Conservation (phyloP, 305 asterid species). For the Fraxinus latifolia region DNA sequence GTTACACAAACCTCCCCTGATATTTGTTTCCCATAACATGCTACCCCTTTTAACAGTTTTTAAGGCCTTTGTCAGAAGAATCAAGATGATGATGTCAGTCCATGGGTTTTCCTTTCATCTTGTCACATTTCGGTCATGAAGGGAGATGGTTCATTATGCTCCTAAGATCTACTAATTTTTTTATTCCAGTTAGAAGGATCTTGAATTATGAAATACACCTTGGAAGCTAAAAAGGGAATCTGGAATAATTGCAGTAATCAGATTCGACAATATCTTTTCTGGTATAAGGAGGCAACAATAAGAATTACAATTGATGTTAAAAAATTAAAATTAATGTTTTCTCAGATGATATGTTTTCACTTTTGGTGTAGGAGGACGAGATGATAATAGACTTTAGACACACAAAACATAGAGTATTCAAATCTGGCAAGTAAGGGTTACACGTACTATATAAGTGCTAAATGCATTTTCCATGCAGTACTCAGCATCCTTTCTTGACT, state of each 20-base stretch:
- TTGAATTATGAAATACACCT: neutral
- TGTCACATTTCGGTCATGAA: neutral
- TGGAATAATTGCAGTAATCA: neutral
- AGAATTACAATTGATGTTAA: neutral
- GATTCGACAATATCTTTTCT: neutral
- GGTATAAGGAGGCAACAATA: neutral
- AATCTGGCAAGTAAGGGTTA: constrained; percentile 24
- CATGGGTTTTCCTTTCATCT: neutral
- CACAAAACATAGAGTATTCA: neutral
- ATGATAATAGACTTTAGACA: constrained; percentile 18
- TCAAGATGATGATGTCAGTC: neutral
- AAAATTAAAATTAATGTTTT: neutral
- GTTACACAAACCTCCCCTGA: neutral
- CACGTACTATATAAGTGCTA: constrained; percentile 68
- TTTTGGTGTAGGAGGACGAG: neutral
- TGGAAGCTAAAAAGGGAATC: neutral
- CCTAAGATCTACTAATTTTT: neutral
- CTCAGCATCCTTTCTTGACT: constrained; percentile 88
- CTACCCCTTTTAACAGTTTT: neutral
- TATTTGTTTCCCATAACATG: neutral
- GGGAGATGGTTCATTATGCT: neutral
- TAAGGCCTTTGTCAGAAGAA: neutral
- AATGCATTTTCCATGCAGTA: constrained; percentile 98
- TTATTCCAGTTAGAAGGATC: neutral
- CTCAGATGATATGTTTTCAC: neutral